Base-by-base conservation (phyloP, 208 protist genomes). In the Trypanosoma mega region DNA sequence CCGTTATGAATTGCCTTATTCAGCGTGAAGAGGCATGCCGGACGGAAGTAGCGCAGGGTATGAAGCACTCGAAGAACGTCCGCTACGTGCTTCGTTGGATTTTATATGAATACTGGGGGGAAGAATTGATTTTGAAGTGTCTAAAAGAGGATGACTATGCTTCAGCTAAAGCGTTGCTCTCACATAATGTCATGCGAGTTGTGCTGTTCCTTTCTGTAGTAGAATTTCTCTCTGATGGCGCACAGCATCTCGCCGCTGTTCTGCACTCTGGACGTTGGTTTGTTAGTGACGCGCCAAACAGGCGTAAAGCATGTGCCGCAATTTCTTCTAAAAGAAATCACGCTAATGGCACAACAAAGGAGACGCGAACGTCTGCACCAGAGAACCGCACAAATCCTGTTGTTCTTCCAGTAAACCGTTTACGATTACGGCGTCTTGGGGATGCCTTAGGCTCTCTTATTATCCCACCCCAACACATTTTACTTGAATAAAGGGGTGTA, bases 181-280 rank as follows among this genome's bases (percentile, higher is more conserved):
- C 60, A 12, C 41, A 31, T 26, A 44, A 63, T 43, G 47, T 77
- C n/a, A 50, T 47, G 24, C 59, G 34, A 8, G 37, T 83, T 12
- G 34, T 83, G 18, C 48, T 72, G 11, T 81, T 77, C 48, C 14
- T 85, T 24, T 66, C 66, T 39, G 44, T 63, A 23, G 63, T 70
- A 23, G 64, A 68, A 43, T 45, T 68, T 31, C 14, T 78, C 9
- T 46, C 50, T 27, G 56, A 30, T 0, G 56, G 47, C 24, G 55
- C 49, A n/a, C 23, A 7, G 2, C 64, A 67, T 20, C 46, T 78
- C 46, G 24, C 43, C 5, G 20, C 55, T 14, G 29, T 47, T 1
- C 16, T 63, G 9, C 20, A 23, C 8, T 27, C 53, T 2, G 26
- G 34, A n/a, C 27, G 43, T 30, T 56, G 43, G 23, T 31, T 39